phyloP scores from a whole-genome alignment of 1,284 basidiomycete species.

The Trichosporon coremiiforme region DNA sequence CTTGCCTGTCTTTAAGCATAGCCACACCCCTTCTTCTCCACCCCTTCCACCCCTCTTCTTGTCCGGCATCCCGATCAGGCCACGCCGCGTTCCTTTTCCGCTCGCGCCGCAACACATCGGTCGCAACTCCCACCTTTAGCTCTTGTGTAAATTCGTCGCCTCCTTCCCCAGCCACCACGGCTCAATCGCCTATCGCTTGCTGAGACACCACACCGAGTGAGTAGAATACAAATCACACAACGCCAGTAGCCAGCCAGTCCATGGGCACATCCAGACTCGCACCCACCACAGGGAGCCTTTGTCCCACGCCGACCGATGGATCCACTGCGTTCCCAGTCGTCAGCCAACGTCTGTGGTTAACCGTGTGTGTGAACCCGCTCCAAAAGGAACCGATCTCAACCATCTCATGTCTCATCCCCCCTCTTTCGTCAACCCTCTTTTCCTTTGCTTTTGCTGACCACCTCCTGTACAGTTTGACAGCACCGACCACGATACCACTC shows the following conservation, averaged over 20 bases:
- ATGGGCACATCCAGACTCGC: background rate
- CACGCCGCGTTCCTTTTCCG: conserved; percentile 1
- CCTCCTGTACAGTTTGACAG: background rate
- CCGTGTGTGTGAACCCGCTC: conserved; percentile 12
- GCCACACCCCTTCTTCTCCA: background rate
- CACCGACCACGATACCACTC: conserved; percentile 15
- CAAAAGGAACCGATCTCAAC: conserved; percentile 9
- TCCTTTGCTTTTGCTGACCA: background rate
- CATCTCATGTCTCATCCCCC: conserved; percentile 12
- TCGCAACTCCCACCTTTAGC: background rate
- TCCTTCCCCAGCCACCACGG: background rate
- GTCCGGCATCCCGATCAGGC: background rate
- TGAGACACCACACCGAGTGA: background rate
- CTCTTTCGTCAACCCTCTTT: background rate
- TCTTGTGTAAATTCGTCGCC: background rate
- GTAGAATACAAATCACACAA: background rate
- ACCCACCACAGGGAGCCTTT: background rate
- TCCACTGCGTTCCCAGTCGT: background rate
- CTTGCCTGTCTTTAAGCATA: background rate
- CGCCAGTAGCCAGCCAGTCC: no score
- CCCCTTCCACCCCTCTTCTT: background rate
- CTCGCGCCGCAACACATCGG: background rate
- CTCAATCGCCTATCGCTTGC: background rate
- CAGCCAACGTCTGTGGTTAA: no score
- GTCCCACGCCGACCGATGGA: background rate